Evolutionary conservation across 768 basidiomycete species (phyloP).

Genomic region (Boletus bicolor): DNA sequence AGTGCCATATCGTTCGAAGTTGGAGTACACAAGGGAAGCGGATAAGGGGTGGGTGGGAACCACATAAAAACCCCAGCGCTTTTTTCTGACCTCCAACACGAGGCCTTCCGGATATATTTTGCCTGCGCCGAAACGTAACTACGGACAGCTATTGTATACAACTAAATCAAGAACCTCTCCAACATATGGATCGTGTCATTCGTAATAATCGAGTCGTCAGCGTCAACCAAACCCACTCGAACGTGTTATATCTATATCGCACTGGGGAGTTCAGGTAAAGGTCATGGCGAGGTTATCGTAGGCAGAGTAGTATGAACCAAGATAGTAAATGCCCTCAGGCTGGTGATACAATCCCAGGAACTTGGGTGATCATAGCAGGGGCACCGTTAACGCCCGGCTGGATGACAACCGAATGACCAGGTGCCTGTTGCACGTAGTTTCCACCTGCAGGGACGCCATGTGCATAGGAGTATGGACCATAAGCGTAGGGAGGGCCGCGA

Average conservation of each 20-base stretch:
- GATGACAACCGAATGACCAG: conserved; percentile 65
- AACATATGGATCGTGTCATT: conserved; percentile 5
- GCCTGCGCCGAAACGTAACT: conserved; percentile 15
- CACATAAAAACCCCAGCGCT: not conserved
- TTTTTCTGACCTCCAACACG: conserved; percentile 29
- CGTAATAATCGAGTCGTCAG: conserved; percentile 9
- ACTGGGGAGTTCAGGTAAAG: not conserved
- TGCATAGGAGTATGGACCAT: conserved; percentile 34
- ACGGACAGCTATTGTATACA: conserved; percentile 10
- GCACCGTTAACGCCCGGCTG: conserved; percentile 63
- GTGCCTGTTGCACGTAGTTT: conserved; percentile 45
- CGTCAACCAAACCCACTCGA: not conserved
- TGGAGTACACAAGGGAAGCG: conserved; percentile 13
- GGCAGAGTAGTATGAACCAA: not conserved
- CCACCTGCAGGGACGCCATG: conserved; percentile 25
- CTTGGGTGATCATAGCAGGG: conserved; percentile 58
- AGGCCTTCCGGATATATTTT: conserved; percentile 19
- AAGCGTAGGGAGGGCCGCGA: conserved; percentile 23
- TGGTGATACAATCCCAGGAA: conserved; percentile 38
- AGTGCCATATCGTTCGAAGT: conserved; percentile 26
- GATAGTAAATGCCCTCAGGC: conserved; percentile 10
- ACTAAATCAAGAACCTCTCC: conserved; percentile 1
- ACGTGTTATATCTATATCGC: not conserved
- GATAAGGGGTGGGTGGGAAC: conserved; percentile 30
- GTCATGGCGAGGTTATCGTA: not conserved